Percentiles rank a stretch among this genome's conserved stretches.
Evolutionary conservation across 2,329 filamentous ascomycete genomes (phyloP).

Genomic region (Madurella fahalii): DNA sequence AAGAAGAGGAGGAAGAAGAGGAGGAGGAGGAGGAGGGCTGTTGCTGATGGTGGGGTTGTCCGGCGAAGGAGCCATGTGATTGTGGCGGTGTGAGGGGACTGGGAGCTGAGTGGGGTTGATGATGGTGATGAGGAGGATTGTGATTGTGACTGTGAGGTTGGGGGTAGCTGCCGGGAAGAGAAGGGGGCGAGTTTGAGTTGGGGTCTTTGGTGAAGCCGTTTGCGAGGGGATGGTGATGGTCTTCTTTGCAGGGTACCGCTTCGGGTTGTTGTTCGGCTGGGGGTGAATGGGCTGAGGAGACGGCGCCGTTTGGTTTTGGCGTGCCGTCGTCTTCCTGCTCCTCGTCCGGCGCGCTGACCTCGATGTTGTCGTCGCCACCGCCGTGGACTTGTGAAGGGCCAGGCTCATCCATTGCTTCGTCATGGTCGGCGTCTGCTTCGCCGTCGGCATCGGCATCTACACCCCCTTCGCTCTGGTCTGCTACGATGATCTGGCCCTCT

Average conservation of each 20-base stretch:
- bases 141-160: conserved; percentile 22
- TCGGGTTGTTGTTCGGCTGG: conserved; percentile 18
- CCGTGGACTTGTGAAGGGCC: conserved; percentile 2
- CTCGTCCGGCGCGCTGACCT: conserved; percentile 35
- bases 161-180: conserved; percentile 16
- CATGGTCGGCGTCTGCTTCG: conserved; percentile 25
- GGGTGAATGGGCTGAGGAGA: conserved; percentile 30
- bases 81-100: conserved; percentile 64
- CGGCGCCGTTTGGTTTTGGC: conserved; percentile 28
- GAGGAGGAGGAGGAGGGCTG: not conserved
- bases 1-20: not conserved
- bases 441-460: conserved; percentile 35
- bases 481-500: conserved; percentile 46
- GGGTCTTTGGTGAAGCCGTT: conserved; percentile 28
- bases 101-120: conserved; percentile 20
- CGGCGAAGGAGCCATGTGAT: conserved; percentile 54
- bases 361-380: conserved; percentile 38
- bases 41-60: conserved; percentile 26
- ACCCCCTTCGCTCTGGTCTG: conserved; percentile 25
- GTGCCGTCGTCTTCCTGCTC: conserved; percentile 8
- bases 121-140: not conserved
- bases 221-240: conserved; percentile 14
- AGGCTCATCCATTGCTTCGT: conserved; percentile 28
- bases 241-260: not conserved
- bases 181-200: conserved; percentile 24